Evolutionary conservation across 2,329 filamentous ascomycete species (phyloP).

Genomic region (Colletotrichum sp.): DNA sequence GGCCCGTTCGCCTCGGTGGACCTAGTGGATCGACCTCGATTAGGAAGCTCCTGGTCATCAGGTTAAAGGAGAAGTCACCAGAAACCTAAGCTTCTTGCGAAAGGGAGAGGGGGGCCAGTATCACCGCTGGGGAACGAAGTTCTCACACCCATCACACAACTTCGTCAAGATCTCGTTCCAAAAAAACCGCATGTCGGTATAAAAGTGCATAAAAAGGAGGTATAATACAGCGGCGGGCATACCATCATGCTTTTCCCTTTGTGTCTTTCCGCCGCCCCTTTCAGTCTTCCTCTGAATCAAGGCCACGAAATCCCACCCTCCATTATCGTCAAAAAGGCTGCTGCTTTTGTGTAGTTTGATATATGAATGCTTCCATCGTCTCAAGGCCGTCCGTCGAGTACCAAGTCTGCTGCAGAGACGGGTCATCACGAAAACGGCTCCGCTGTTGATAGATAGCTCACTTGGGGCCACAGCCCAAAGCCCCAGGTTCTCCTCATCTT

Average conservation of each 20-base stretch:
- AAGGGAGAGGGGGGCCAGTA: not conserved
- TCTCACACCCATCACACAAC: not conserved
- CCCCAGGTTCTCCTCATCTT: not conserved
- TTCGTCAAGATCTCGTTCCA: not conserved
- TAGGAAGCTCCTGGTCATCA: not conserved
- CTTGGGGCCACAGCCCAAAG: not conserved
- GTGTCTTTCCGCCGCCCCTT: not conserved
- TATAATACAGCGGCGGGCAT: slow-evolving; percentile 21
- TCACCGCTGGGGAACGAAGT: not conserved
- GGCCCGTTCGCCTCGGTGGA: not conserved
- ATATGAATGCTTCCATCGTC: not conserved
- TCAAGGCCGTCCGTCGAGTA: not conserved
- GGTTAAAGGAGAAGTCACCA: not conserved
- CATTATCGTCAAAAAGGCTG: slow-evolving; percentile 20
- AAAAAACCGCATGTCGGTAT: not conserved
- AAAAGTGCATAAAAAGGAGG: slow-evolving; percentile 3
- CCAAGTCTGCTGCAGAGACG: not conserved
- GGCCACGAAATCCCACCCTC: slow-evolving; percentile 4
- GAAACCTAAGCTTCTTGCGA: fast-evolving
- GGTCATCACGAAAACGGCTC: not conserved
- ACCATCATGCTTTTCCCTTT: slow-evolving; percentile 4
- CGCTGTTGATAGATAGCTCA: not conserved
- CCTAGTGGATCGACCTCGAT: not conserved
- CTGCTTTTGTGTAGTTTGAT: not conserved
- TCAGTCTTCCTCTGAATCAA: not conserved